Percentiles rank a stretch among this genome's conserved stretches.
Conservation (phyloP, 2,329 filamentous ascomycete species). For the Ophiostoma pallidulum region DNA sequence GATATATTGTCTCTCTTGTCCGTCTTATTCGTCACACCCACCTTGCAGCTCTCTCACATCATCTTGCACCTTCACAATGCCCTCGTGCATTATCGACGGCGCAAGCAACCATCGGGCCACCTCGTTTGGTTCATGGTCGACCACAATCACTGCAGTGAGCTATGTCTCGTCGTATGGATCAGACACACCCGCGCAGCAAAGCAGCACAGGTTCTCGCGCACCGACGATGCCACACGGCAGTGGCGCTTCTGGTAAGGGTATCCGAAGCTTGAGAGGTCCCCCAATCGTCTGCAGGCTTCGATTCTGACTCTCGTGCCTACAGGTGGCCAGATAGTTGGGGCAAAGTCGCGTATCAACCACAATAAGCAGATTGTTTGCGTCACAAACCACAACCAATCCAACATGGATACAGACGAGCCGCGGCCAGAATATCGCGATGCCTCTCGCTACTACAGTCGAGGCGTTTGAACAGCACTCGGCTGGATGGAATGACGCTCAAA, state of each 20-base stretch:
- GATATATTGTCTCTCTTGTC: too few species aligned
- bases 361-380: constrained; percentile 10
- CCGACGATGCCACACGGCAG: neutral
- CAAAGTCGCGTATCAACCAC: constrained; percentile 7
- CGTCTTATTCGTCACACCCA: too few species aligned
- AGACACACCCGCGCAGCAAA: neutral
- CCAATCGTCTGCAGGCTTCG: neutral
- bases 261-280: too few species aligned
- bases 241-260: neutral
- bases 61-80: neutral
- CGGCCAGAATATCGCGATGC: constrained; percentile 11
- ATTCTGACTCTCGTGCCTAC: neutral
- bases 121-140: neutral
- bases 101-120: neutral
- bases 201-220: neutral
- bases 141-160: neutral
- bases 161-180: neutral
- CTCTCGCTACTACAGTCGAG: constrained; percentile 9
- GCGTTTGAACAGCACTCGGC: neutral
- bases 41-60: too few species aligned
- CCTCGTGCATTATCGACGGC: neutral
- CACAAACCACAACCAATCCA: constrained; percentile 11
- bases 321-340: neutral
- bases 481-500: too few species aligned
- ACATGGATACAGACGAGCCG: constrained; percentile 7